phyloP scores from a whole-genome alignment of 2,329 filamentous ascomycete genomes.

The Fusarium poae region DNA sequence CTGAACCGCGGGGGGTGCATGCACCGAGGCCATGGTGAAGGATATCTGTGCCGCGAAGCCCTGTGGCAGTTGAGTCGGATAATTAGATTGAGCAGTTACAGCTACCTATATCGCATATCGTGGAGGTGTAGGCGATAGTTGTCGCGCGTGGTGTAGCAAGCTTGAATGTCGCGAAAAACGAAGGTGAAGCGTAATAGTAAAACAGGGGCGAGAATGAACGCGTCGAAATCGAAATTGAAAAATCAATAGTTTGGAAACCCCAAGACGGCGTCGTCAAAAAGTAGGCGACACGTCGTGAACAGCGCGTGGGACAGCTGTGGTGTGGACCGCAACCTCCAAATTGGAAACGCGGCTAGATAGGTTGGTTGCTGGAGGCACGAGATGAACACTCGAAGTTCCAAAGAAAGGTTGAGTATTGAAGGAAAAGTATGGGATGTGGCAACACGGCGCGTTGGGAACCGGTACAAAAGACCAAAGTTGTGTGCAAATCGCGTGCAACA shows the following conservation, averaged over 20 bases:
- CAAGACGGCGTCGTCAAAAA: constrained; percentile 36
- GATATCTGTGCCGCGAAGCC: constrained; percentile 36
- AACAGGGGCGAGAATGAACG: constrained; percentile 42
- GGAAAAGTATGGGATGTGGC: constrained; percentile 60
- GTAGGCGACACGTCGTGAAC: constrained; percentile 48
- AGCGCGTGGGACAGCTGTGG: constrained; percentile 47
- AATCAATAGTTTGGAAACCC: constrained; percentile 36
- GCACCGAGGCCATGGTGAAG: constrained; percentile 81
- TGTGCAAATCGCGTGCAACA: constrained; percentile 68
- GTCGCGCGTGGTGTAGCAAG: constrained; percentile 42
- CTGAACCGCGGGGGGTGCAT: constrained; percentile 77
- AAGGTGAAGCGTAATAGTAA: constrained; percentile 31
- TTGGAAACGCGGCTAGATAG: constrained; percentile 43
- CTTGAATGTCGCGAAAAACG: constrained; percentile 48
- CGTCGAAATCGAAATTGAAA: constrained; percentile 46
- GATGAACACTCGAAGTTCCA: constrained; percentile 43
- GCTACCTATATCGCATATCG: constrained; percentile 58
- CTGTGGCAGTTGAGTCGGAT: constrained; percentile 45
- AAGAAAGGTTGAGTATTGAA: constrained; percentile 50
- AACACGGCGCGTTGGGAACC: constrained; percentile 58
- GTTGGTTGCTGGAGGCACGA: constrained; percentile 39
- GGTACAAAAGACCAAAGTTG: constrained; percentile 58
- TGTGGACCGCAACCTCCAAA: constrained; percentile 40
- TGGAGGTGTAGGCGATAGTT: constrained; percentile 42
- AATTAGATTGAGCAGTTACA: constrained; percentile 41